Evolutionary conservation across 768 basidiomycete genomes (phyloP), one percentile per base, ranked within the genome.

Genomic region (Leccinellum albellum): DNA sequence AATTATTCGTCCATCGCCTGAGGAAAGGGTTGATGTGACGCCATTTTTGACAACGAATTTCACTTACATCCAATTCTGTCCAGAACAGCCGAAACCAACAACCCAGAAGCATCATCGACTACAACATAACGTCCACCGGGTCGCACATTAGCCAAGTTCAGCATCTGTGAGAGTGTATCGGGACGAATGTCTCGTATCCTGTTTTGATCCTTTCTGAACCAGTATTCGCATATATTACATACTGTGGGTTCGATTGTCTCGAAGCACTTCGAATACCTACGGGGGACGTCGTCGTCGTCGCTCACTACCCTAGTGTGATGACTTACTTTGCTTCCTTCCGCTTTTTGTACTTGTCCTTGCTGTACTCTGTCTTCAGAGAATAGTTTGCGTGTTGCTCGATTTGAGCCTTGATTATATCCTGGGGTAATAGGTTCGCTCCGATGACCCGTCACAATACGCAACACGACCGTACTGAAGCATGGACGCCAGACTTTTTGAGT

Each of bases 311-410:
- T 35, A 26, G 15, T 42, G 29, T 42, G 26, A 15, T 4, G 15
- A 70, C 86, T 62, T 67, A 96, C 95, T 98, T 99, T 55, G 91
- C 94, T 75, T 95, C 92, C 72, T 99, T 99, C 37, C 93, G 81
- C 71, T 95, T 96, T 71, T 84, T 89, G 74, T 98, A 99, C 70
- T 99, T 99, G 67, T 98, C 95, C 73, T 99, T 98, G 74, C 91
- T 94, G 73, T 95, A 98, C 72, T 96, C 97, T 1, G 95, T 98
- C 74, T 98, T 98, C 50, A 98, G 77, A 12, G 86, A 85, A 70
- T 90, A 99, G 64, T 91, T 90, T 29, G 90, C 87, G 66, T 98
- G 96, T 65, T 87, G 84, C 64, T 92, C 93, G 48, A 98, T 96
- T 72, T 98, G 96, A 70, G 80, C 87, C 67, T 90, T 87, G 69